Conservation (phyloP, 2,329 filamentous ascomycete species). For the Fusarium verrucosum region DNA sequence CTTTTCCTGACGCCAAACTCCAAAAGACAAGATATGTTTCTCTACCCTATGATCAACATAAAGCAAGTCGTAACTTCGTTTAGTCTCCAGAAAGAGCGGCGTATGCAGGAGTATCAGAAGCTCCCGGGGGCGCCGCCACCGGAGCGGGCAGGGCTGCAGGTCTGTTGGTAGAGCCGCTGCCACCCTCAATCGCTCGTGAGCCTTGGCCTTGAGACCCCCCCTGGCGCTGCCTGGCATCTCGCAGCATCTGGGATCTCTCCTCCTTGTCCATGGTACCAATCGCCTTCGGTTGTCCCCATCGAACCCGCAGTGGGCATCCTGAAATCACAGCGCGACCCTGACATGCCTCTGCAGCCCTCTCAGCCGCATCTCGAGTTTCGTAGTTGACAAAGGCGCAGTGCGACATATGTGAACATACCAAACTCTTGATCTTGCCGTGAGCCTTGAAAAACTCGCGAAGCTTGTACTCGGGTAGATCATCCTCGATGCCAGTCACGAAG, state of each 20-base stretch:
- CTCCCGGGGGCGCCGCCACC: slow-evolving; percentile 82
- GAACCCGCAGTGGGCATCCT: slow-evolving; percentile 87
- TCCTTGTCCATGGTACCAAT: slow-evolving; percentile 92
- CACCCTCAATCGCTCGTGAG: slow-evolving; percentile 46
- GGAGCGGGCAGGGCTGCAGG: slow-evolving; percentile 44
- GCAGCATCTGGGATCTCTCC: slow-evolving; percentile 80
- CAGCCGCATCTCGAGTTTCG: slow-evolving; percentile 82
- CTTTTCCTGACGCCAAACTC: slow-evolving; percentile 41
- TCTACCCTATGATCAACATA: slow-evolving; percentile 15
- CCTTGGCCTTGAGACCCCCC: slow-evolving; percentile 28
- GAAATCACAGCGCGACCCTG: slow-evolving; percentile 90
- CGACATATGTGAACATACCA: slow-evolving; percentile 96
- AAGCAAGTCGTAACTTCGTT: slow-evolving; percentile 45
- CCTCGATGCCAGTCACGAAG: slow-evolving; percentile 94
- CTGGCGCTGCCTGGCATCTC: slow-evolving; percentile 68
- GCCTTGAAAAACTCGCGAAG: slow-evolving; percentile 89
- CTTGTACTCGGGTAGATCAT: slow-evolving; percentile 92
- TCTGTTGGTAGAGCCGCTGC: slow-evolving; percentile 38
- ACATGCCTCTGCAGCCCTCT: slow-evolving; percentile 83
- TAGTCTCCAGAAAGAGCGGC: slow-evolving; percentile 85
- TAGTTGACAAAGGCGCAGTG: slow-evolving; percentile 98
- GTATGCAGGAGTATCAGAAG: slow-evolving; percentile 77
- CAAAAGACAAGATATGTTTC: slow-evolving; percentile 31
- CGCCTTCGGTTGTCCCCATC: slow-evolving; percentile 93
- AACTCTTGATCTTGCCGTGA: slow-evolving; percentile 88